A percentile compares a stretch with the other conserved stretches of the same genome.
These are phyloP conservation scores for Eragrostis curvula DNA, from an alignment of 176 grass and related monocot species.

Conservation along the genomic window DNA sequence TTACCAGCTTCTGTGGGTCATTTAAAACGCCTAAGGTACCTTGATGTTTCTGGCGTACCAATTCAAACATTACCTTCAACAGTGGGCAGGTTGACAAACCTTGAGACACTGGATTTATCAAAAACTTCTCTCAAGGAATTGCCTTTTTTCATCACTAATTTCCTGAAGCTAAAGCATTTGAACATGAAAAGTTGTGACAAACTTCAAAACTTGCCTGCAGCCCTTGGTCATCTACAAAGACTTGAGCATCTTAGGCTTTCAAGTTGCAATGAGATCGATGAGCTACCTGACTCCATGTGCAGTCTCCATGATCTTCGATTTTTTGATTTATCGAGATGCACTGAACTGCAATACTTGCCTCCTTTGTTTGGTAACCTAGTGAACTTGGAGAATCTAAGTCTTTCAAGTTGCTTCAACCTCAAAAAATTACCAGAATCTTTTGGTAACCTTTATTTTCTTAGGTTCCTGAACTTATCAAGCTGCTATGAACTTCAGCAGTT, in stretches of 20 bases:
- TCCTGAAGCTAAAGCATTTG: conserved; percentile 33
- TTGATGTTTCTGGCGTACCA: conserved; percentile 33
- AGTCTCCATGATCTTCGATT: conserved; percentile 20
- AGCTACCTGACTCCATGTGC: conserved; percentile 10
- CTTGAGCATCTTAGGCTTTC: conserved; percentile 30
- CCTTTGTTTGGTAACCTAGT: conserved; percentile 22
- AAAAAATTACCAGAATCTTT: conserved; percentile 45
- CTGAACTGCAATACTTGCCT: conserved; percentile 30
- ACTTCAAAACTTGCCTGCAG: conserved; percentile 15
- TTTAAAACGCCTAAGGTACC: conserved; percentile 45
- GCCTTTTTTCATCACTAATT: conserved; percentile 12
- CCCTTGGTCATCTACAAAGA: conserved; percentile 18
- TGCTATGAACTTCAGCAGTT: conserved; percentile 40
- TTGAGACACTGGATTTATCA: conserved; percentile 50
- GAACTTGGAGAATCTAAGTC: conserved; percentile 34
- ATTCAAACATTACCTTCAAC: conserved; percentile 22
- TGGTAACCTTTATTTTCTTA: conserved; percentile 37
- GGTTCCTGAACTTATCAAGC: conserved; percentile 34
- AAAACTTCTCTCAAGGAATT: conserved; percentile 25
- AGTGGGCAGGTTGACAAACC: conserved; percentile 31
- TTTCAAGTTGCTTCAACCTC: conserved; percentile 44
- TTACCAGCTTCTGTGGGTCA: conserved; percentile 18
- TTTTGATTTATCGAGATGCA: conserved; percentile 43
- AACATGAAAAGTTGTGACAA: conserved; percentile 39
- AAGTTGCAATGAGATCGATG: neutral